Evolutionary conservation across 805 yeast genomes (phyloP).

Genomic region (Cyberlindnera veronae): DNA sequence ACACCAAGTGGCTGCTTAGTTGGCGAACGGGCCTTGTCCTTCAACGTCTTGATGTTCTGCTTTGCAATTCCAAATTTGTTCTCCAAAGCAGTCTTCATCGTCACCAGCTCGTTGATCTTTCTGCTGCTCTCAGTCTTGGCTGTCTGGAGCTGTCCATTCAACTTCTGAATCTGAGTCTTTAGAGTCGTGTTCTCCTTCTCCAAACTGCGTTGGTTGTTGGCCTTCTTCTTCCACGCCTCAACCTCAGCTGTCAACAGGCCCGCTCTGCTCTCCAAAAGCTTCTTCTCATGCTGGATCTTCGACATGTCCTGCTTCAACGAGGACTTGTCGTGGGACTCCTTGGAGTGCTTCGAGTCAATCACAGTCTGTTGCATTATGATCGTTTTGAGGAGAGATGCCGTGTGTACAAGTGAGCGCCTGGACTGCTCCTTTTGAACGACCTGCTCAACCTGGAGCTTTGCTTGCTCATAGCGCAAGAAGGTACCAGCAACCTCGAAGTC

Average conservation of each 20-base stretch:
- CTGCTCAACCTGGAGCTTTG: constrained; percentile 5
- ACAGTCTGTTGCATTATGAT: constrained; percentile 19
- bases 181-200: constrained; percentile 32
- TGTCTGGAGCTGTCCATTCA: constrained; percentile 31
- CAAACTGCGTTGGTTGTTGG: constrained; percentile 11
- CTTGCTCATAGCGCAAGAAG: constrained; percentile 8
- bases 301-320: constrained; percentile 21
- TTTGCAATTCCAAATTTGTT: constrained; percentile 34
- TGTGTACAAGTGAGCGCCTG: constrained; percentile 20
- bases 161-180: constrained; percentile 33
- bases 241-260: constrained; percentile 19
- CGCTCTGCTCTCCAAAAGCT: constrained; percentile 21
- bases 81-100: constrained; percentile 33
- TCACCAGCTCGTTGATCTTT: constrained; percentile 30
- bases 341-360: constrained; percentile 12
- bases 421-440: constrained; percentile 14
- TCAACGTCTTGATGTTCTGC: constrained; percentile 28
- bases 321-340: constrained; percentile 15
- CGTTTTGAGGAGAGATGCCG: constrained; percentile 18
- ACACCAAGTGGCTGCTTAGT: too few relatives aligned
- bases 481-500: neutral
- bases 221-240: constrained; percentile 26
- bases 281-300: constrained; percentile 23
- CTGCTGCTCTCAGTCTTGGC: constrained; percentile 30
- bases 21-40: constrained; percentile 15